Evolutionary conservation across 1,284 basidiomycete species (phyloP).

Genomic region (Blastosporella zonata): DNA sequence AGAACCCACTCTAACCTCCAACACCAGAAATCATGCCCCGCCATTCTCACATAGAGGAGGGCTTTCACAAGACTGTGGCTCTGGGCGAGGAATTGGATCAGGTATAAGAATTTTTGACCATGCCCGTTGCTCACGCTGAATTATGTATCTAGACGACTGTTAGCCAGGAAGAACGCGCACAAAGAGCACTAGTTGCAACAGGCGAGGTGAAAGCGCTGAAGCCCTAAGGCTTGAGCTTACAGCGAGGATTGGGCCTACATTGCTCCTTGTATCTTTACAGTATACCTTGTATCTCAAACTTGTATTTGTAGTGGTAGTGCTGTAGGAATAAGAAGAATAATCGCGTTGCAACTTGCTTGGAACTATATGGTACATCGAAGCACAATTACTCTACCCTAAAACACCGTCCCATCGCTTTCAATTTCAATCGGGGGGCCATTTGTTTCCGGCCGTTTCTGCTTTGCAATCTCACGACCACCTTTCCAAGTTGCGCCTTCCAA

Average conservation of each 20-base stretch:
- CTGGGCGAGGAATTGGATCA: slow-evolving; percentile 51
- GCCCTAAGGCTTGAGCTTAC: slow-evolving; percentile 27
- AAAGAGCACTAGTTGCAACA: slow-evolving; percentile 37
- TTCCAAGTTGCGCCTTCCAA: slow-evolving; percentile 96
- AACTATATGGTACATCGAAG: too few species aligned
- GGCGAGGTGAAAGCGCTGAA: slow-evolving; percentile 47
- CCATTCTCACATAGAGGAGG: slow-evolving; percentile 23
- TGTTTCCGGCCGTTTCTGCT: slow-evolving; percentile 65
- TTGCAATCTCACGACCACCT: slow-evolving; percentile 89
- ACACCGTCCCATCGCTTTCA: slow-evolving; percentile 82
- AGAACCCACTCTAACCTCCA: neutral
- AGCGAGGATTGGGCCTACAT: neutral
- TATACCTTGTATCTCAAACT: neutral
- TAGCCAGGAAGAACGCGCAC: slow-evolving; percentile 43
- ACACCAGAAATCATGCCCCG: slow-evolving; percentile 11
- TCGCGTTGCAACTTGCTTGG: too few species aligned
- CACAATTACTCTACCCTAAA: slow-evolving; percentile 37
- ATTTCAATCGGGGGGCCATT: slow-evolving; percentile 89
- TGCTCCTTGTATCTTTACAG: slow-evolving; percentile 1
- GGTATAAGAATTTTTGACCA: slow-evolving; percentile 30
- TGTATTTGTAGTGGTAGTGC: neutral
- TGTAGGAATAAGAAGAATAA: too few species aligned
- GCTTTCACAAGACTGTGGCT: slow-evolving; percentile 33
- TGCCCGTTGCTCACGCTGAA: neutral
- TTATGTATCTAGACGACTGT: slow-evolving; percentile 37